Evolutionary conservation across 164 flowering plant species (phyloP), one percentile per base, ranked within the genome.

Genomic region (Berberis vulgaris): DNA sequence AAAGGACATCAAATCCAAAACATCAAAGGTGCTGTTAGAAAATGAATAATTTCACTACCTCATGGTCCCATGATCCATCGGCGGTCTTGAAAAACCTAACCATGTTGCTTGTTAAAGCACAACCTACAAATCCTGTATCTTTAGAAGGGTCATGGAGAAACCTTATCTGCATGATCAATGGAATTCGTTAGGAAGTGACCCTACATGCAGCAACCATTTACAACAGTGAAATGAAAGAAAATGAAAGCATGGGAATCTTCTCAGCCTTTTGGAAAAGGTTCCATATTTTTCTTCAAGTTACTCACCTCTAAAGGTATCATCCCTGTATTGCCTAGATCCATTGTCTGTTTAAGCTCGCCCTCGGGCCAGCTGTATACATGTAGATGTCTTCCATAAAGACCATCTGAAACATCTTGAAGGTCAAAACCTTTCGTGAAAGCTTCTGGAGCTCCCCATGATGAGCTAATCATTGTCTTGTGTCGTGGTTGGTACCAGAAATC

Each of bases 401-500:
- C 99, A 72, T 91, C 93, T 7, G 96, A 49, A 47, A 94, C 96
- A 74, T 91, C 81, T 74, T 94, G 87, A 61, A 75, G 96, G 72
- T 89, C 59, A 67, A 94, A 94, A 6, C 99, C 99, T 78, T 84
- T 83, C 41, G 88, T 80, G 74, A 94, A 94, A 62, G 99, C 97
- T n/a, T 73, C 56, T 44, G 99, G 99, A 43, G 99, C 99, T 62
- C 96, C 99, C 99, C 96, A 94, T 6, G 99, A 91, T 57, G 91
- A 77, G 80, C 99, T 94, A 68, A 94, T 94, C 99, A 94, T 94
- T 39, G 91, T 87, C 69, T 85, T 83, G 62, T 85, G 90, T 3
- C 90, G 85, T 6, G 99, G 99, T 69, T 94, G 99, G 76, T 94
- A 94, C 99, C 99, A 91, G 76, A 73, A 94, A 75, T 94, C 99